Percentiles rank a stretch among this genome's conserved stretches.
phyloP scores from a whole-genome alignment of 345 rosid genomes.

The Gossypium ekmanianum region DNA sequence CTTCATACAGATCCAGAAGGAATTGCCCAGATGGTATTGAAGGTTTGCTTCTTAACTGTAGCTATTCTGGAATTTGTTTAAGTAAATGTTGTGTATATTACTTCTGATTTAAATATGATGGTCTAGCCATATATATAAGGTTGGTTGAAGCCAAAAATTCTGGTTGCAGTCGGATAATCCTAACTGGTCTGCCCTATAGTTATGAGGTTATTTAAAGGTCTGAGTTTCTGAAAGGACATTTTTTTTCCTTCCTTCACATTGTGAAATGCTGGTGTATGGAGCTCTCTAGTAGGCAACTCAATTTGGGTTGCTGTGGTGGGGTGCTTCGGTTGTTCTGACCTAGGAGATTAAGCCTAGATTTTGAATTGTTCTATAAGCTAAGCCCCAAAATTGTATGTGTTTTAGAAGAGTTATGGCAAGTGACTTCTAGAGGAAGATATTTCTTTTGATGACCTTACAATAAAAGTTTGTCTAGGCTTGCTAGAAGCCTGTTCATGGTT shows the following conservation, averaged over 20 bases:
- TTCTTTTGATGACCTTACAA: background rate
- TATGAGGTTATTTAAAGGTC: too few relatives aligned
- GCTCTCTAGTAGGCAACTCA: too few relatives aligned
- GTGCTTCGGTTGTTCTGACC: too few relatives aligned
- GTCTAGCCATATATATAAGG: background rate
- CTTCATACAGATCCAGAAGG: constrained; percentile 78
- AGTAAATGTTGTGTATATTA: background rate
- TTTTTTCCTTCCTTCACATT: too few relatives aligned
- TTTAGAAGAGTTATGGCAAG: too few relatives aligned
- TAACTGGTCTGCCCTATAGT: background rate
- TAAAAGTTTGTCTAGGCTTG: background rate
- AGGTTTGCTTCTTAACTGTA: constrained; percentile 49
- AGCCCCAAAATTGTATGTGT: too few relatives aligned
- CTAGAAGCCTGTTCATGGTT: background rate
- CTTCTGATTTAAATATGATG: background rate
- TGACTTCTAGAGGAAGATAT: too few relatives aligned
- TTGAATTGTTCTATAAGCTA: too few relatives aligned
- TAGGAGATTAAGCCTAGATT: too few relatives aligned
- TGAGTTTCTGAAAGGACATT: too few relatives aligned
- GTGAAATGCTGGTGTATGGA: too few relatives aligned
- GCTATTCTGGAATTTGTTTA: background rate
- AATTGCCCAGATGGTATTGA: constrained; percentile 77
- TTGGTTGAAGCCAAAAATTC: background rate
- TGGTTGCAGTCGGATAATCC: background rate
- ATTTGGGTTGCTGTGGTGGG: too few relatives aligned